Conservation (phyloP, 2,329 filamentous ascomycete species). For the Trichoderma afroharzianum region DNA sequence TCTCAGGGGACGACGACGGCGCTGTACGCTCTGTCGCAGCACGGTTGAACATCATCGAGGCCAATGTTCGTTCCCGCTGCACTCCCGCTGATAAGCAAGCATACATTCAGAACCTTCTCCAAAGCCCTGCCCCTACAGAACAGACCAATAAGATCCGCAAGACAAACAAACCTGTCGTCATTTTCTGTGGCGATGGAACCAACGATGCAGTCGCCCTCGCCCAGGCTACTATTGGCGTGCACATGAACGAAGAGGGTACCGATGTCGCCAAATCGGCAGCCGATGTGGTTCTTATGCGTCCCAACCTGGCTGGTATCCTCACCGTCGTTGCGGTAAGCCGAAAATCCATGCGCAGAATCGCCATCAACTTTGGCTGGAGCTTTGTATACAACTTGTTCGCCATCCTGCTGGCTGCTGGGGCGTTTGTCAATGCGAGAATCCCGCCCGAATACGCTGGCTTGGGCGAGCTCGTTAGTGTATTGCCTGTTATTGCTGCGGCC, state of each 20-base stretch:
- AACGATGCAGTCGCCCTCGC: slow-evolving; percentile 74
- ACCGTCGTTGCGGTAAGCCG: slow-evolving; percentile 53
- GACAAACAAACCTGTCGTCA: slow-evolving; percentile 39
- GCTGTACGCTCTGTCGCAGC: slow-evolving; percentile 42
- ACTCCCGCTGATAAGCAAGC: slow-evolving; percentile 44
- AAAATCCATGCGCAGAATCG: slow-evolving; percentile 46
- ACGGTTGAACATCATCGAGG: slow-evolving; percentile 37
- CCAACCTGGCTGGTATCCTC: slow-evolving; percentile 53
- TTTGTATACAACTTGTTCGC: slow-evolving; percentile 68
- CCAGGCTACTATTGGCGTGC: slow-evolving; percentile 66
- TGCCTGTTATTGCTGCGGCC: slow-evolving; percentile 63
- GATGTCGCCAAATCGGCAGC: slow-evolving; percentile 66
- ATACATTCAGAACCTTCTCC: slow-evolving; percentile 41
- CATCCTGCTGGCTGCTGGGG: slow-evolving; percentile 62
- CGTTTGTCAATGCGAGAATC: slow-evolving; percentile 52
- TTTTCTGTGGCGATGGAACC: slow-evolving; percentile 75
- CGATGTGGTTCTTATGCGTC: slow-evolving; percentile 64
- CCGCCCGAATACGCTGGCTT: slow-evolving; percentile 63
- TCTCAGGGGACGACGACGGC: slow-evolving; percentile 53
- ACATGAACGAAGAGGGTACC: slow-evolving; percentile 54
- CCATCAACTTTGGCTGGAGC: slow-evolving; percentile 69
- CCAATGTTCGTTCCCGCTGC: slow-evolving; percentile 40
- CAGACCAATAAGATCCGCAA: background rate
- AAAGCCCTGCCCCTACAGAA: background rate
- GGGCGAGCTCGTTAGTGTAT: slow-evolving; percentile 69